Percentiles rank a stretch among this genome's conserved stretches.
Evolutionary conservation across 495 filamentous ascomycete species (phyloP).

Genomic region (Rhizodiscina lignyota): DNA sequence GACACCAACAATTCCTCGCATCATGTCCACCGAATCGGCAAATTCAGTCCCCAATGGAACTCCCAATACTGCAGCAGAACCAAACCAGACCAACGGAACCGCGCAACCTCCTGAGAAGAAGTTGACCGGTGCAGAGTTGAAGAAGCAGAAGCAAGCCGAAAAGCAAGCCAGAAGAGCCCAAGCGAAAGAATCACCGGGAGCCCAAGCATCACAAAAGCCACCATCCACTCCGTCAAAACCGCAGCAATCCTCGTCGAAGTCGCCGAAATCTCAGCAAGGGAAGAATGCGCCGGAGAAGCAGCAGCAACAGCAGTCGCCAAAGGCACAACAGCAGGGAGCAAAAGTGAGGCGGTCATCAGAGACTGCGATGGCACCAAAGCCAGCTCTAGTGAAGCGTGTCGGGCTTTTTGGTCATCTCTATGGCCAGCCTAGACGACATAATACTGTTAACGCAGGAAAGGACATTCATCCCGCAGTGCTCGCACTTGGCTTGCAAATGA

Average conservation of each 20-base stretch:
- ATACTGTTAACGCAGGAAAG: conserved; percentile 58
- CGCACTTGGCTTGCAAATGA: conserved; percentile 76
- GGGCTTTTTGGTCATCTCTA: conserved; percentile 77
- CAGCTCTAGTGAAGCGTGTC: conserved; percentile 36
- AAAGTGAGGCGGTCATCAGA: neutral
- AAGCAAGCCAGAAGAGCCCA: conserved; percentile 18
- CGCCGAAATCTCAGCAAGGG: conserved; percentile 2
- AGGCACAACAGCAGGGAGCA: neutral
- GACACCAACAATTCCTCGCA: too few relatives aligned
- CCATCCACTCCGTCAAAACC: conserved; percentile 1
- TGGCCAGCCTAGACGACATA: conserved; percentile 51
- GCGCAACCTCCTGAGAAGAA: too few relatives aligned
- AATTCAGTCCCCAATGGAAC: too few relatives aligned
- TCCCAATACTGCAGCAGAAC: too few relatives aligned
- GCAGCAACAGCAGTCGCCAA: conserved; percentile 15
- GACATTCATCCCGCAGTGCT: conserved; percentile 84
- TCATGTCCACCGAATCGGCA: too few relatives aligned
- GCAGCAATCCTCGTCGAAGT: neutral
- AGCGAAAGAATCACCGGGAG: conserved; percentile 15
- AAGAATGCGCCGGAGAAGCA: conserved; percentile 19
- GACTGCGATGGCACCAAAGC: conserved; percentile 27
- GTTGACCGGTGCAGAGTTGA: conserved; percentile 18
- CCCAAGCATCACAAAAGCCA: conserved; percentile 1
- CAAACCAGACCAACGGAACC: too few relatives aligned
- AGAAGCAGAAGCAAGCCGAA: conserved; percentile 25